Percentiles rank a stretch among this genome's conserved stretches.
These are phyloP conservation scores for Xylariaceae sp. DNA, from an alignment of 2,329 filamentous ascomycete species.

Conservation along the genomic window DNA sequence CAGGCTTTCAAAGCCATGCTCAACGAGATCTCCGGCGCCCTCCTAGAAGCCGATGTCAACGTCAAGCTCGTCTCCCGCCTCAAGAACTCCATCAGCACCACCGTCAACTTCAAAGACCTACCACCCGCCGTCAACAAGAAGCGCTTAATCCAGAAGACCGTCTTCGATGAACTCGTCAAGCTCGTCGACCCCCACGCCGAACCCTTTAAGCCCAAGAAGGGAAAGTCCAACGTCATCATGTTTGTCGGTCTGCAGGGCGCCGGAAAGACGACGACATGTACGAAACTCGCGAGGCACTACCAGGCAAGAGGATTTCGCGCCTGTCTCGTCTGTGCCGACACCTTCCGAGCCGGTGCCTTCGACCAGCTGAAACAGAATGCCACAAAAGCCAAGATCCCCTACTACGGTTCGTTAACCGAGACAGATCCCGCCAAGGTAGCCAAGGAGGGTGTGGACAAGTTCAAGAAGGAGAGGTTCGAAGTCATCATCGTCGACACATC, in stretches of 20 bases:
- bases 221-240: slow-evolving; percentile 96
- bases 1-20: slow-evolving; percentile 97
- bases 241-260: slow-evolving; percentile 97
- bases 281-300: slow-evolving; percentile 93
- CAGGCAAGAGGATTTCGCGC: slow-evolving; percentile 89
- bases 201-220: slow-evolving; percentile 95
- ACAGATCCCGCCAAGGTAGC: slow-evolving; percentile 93
- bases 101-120: slow-evolving; percentile 93
- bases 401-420: slow-evolving; percentile 95
- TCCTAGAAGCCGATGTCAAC: slow-evolving; percentile 96
- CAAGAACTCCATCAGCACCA: slow-evolving; percentile 85
- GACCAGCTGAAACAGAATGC: slow-evolving; percentile 99
- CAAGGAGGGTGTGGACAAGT: slow-evolving; percentile 94
- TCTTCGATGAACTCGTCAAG: slow-evolving; percentile 94
- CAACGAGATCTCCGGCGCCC: slow-evolving; percentile 94
- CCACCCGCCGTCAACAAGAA: slow-evolving; percentile 96
- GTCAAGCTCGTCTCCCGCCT: slow-evolving; percentile 87
- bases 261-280: slow-evolving; percentile 97
- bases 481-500: slow-evolving; percentile 98
- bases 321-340: slow-evolving; percentile 94
- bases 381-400: slow-evolving; percentile 97
- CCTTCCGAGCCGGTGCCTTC: slow-evolving; percentile 96
- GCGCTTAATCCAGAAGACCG: slow-evolving; percentile 93
- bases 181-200: slow-evolving; percentile 95
- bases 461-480: slow-evolving; percentile 98